A percentile compares a stretch with the other conserved stretches of the same genome.
Conservation (phyloP, 768 basidiomycete species). For the Tulasnella sp. region DNA sequence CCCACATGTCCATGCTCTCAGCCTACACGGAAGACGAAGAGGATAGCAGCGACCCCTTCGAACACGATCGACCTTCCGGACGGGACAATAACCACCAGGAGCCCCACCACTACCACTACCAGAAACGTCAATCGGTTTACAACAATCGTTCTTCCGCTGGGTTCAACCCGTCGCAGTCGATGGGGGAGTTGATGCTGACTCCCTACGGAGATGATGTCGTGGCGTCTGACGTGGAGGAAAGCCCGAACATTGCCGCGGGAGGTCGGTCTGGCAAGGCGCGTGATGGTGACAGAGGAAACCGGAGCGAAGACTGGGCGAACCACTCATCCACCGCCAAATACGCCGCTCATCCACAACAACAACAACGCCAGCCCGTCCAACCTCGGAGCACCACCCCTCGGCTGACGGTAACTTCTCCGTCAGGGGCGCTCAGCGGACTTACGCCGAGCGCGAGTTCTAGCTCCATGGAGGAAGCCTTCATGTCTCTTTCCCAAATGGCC, state of each 20-base stretch:
- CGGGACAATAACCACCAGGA: not conserved
- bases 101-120: not conserved
- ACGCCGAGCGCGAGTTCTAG: not conserved
- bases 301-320: not conserved
- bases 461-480: constrained; percentile 10
- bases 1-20: not conserved
- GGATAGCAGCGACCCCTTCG: not conserved
- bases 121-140: not conserved
- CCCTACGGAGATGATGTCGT: not conserved
- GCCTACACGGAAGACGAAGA: not conserved
- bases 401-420: constrained; percentile 13
- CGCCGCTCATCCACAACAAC: not conserved
- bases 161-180: not conserved
- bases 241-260: not conserved
- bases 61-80: not conserved
- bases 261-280: not conserved
- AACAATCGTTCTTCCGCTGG: not conserved
- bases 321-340: not conserved
- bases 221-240: not conserved
- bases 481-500: constrained; percentile 63
- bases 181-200: constrained; percentile 13
- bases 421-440: not conserved
- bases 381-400: not conserved
- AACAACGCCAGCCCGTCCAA: not conserved
- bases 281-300: not conserved